Conservation (phyloP, 805 yeast genomes). For the Ogataea neopini region DNA sequence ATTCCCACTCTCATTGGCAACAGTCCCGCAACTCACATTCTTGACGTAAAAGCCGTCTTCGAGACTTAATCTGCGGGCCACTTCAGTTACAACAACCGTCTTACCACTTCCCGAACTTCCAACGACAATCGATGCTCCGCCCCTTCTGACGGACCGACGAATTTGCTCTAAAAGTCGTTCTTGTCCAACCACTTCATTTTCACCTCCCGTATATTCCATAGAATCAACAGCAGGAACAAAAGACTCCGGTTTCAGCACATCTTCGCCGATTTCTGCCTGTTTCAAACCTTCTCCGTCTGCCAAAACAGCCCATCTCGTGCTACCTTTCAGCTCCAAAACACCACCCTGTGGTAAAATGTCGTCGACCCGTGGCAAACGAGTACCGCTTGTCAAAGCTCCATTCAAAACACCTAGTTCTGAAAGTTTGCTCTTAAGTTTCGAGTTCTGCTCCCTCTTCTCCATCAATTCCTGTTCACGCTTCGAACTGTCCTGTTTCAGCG, state of each 20-base stretch:
- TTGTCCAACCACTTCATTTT: conserved; percentile 54
- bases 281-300: conserved; percentile 11
- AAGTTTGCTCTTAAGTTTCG: conserved; percentile 18
- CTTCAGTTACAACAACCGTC: conserved; percentile 49
- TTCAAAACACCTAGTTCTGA: conserved; percentile 11
- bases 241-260: conserved; percentile 46
- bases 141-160: conserved; percentile 40
- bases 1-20: conserved; percentile 58
- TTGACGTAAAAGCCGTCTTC: conserved; percentile 48
- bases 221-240: conserved; percentile 29
- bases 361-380: conserved; percentile 53
- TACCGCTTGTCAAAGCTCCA: conserved; percentile 48
- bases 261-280: conserved; percentile 52
- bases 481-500: conserved; percentile 35
- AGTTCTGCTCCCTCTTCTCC: conserved; percentile 23
- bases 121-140: conserved; percentile 57
- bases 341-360: conserved; percentile 60
- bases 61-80: conserved; percentile 39
- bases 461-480: conserved; percentile 24
- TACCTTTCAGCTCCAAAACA: conserved; percentile 47
- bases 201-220: not conserved
- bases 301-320: conserved; percentile 32
- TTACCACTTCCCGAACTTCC: conserved; percentile 89
- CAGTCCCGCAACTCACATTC: conserved; percentile 52
- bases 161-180: conserved; percentile 45